Evolutionary conservation across 106 monocot genomes (phyloP).

Genomic region (Platanthera guangdongensis): DNA sequence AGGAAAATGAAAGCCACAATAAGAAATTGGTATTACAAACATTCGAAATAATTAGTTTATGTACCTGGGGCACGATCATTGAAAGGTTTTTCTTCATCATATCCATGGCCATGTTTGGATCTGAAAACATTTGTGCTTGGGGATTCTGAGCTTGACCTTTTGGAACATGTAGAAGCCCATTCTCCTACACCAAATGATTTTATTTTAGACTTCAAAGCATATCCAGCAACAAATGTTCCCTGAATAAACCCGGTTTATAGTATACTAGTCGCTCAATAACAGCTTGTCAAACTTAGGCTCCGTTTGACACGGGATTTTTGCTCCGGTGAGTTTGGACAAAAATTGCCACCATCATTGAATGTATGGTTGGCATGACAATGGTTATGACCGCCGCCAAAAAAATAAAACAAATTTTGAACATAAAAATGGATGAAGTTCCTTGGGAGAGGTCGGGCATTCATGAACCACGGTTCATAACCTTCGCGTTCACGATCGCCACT

Average conservation of each 20-base stretch:
- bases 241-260: not conserved
- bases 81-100: constrained; percentile 99
- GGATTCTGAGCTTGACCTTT: constrained; percentile 84
- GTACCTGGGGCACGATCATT: constrained; percentile 98
- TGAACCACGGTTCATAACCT: no score
- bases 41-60: not conserved
- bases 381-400: no score
- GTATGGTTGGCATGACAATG: no score
- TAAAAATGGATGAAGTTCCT: no score
- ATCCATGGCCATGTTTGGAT: constrained; percentile 99
- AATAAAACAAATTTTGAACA: no score
- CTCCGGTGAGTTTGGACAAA: no score
- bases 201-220: not conserved
- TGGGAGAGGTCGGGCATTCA: no score
- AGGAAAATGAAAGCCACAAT: constrained; percentile 5
- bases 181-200: constrained; percentile 47
- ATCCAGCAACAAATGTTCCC: not conserved
- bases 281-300: not conserved
- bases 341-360: no score
- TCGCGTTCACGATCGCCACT: no score
- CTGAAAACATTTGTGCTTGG: constrained; percentile 99
- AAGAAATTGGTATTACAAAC: not conserved
- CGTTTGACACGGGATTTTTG: no score
- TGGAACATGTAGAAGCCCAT: constrained; percentile 88
- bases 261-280: not conserved